Conservation (phyloP, 306 rosid species). For the Myrica gale region DNA sequence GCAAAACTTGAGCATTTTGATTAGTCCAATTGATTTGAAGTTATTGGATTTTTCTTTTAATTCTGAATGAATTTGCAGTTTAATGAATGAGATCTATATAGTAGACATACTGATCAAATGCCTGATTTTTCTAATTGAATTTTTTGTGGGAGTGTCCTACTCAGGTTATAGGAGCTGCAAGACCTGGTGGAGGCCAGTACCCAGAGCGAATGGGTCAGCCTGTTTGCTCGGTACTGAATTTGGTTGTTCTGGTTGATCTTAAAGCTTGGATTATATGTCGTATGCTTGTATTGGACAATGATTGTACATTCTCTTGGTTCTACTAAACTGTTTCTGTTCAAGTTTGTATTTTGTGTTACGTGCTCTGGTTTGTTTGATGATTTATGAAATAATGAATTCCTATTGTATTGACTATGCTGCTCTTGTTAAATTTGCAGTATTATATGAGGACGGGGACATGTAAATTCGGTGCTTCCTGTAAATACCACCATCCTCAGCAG, state of each 20-base stretch:
- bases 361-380: conserved; percentile 29
- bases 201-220: conserved; percentile 96
- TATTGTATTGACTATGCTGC: conserved; percentile 28
- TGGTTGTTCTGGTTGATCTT: conserved; percentile 27
- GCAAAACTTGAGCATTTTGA: conserved; percentile 6
- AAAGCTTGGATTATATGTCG: conserved; percentile 19
- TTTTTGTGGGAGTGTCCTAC: conserved; percentile 14
- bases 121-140: conserved; percentile 28
- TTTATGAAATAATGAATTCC: conserved; percentile 9
- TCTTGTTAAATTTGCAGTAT: conserved; percentile 56
- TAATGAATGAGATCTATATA: conserved; percentile 31
- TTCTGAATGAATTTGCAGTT: conserved; percentile 9
- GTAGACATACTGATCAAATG: conserved; percentile 25
- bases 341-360: conserved; percentile 8
- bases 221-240: conserved; percentile 79
- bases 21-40: conserved; percentile 21
- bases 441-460: conserved; percentile 77
- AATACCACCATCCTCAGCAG: conserved; percentile 87
- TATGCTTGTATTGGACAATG: conserved; percentile 30
- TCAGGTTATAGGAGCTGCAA: conserved; percentile 82
- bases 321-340: neutral
- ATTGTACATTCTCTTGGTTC: conserved; percentile 15
- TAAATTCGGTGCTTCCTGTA: conserved; percentile 84
- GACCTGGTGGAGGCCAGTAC: conserved; percentile 63
- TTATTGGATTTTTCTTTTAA: conserved; percentile 17